A percentile compares a stretch with the other conserved stretches of the same genome.
phyloP scores from a whole-genome alignment of 345 rosid genomes.

The Conringia planisiliqua region DNA sequence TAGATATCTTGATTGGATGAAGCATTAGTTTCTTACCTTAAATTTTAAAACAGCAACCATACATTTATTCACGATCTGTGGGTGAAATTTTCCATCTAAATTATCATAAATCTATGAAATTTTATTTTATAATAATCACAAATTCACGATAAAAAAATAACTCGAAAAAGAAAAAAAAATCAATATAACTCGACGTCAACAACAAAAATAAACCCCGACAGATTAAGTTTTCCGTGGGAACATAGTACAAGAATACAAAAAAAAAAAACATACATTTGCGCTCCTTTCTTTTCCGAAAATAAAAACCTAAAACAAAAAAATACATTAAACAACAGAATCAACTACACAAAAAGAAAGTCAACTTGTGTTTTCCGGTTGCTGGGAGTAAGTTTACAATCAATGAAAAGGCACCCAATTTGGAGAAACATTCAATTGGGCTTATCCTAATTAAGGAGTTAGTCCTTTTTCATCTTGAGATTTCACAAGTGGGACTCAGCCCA shows the following conservation, averaged over 20 bases:
- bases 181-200: neutral
- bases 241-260: conserved; percentile 13
- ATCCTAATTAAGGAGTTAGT: conserved; percentile 15
- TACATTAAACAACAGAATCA: conserved; percentile 20
- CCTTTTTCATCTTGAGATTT: conserved; percentile 50
- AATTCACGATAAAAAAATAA: neutral
- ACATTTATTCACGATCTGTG: neutral
- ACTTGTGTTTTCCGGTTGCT: neutral
- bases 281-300: neutral
- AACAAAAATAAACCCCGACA: neutral
- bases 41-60: no score
- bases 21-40: no score
- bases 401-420: conserved; percentile 25
- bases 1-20: no score
- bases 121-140: neutral
- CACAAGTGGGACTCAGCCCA: conserved; percentile 42
- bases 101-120: neutral
- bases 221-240: neutral
- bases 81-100: neutral
- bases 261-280: neutral
- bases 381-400: conserved; percentile 13
- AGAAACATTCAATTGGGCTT: conserved; percentile 11
- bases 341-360: conserved; percentile 26
- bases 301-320: neutral
- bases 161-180: no score